These are phyloP conservation scores for Lipomyces chichibuensis DNA, from an alignment of 805 yeast species.

Conservation along the genomic window DNA sequence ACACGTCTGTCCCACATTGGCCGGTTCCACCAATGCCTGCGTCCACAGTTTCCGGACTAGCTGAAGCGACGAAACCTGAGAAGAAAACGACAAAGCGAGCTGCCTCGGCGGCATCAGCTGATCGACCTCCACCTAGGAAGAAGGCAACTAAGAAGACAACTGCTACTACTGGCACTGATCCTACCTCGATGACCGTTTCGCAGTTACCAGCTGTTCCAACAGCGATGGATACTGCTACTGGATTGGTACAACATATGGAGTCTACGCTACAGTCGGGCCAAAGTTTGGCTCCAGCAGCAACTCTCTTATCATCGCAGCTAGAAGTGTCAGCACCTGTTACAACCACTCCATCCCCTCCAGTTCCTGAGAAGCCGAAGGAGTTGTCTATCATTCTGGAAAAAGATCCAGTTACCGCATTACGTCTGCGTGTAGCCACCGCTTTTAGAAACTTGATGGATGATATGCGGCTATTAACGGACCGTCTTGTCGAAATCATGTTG, in stretches of 20 bases:
- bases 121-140: slow-evolving; percentile 1
- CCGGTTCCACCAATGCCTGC: slow-evolving; percentile 5
- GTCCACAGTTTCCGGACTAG: neutral
- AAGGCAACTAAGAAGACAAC: slow-evolving; percentile 1
- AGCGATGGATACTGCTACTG: slow-evolving; percentile 1
- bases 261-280: neutral
- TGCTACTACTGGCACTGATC: slow-evolving; percentile 2
- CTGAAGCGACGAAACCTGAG: neutral
- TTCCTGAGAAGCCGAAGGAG: slow-evolving; percentile 15
- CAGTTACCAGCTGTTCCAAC: slow-evolving; percentile 4
- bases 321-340: neutral
- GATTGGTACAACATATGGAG: neutral
- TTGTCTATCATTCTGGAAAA: slow-evolving; percentile 28
- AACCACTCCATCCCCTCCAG: slow-evolving; percentile 9
- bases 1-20: neutral
- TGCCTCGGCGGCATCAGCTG: neutral
- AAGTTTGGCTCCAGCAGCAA: neutral
- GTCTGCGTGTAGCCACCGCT: slow-evolving; percentile 33
- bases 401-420: slow-evolving; percentile 31
- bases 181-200: neutral
- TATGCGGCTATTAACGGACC: slow-evolving; percentile 20
- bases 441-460: slow-evolving; percentile 22
- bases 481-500: slow-evolving; percentile 29
- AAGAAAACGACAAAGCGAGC: neutral
- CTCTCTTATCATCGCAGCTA: neutral